Evolutionary conservation across 2,329 filamentous ascomycete species (phyloP).

Genomic region (Didymosphaeria variabile): DNA sequence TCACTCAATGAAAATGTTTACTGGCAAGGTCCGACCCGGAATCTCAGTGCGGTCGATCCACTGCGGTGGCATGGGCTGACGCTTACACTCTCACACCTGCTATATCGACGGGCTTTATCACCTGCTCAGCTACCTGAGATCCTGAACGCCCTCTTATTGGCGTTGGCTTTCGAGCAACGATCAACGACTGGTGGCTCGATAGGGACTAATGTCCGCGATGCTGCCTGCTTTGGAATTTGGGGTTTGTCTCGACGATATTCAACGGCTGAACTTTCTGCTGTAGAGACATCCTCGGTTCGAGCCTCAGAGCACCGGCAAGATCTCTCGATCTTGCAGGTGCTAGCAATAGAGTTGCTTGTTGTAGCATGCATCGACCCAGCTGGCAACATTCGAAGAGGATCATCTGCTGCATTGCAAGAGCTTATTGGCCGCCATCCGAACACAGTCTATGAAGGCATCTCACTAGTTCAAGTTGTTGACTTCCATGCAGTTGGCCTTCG

Average conservation of each 20-base stretch:
- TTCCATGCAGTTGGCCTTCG: conserved; percentile 93
- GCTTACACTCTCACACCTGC: conserved; percentile 83
- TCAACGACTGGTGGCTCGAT: conserved; percentile 84
- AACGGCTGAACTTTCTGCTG: conserved; percentile 75
- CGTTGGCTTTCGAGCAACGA: conserved; percentile 87
- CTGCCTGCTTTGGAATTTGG: conserved; percentile 97
- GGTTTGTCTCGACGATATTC: conserved; percentile 86
- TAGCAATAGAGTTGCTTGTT: conserved; percentile 83
- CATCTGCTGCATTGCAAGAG: conserved; percentile 93
- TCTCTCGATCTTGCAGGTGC: conserved; percentile 70
- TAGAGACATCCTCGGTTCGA: conserved; percentile 59
- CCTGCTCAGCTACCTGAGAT: conserved; percentile 75
- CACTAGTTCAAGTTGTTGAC: conserved; percentile 87
- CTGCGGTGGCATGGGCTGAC: conserved; percentile 93
- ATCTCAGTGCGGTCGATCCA: conserved; percentile 79
- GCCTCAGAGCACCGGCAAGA: conserved; percentile 54
- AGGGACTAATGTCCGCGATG: conserved; percentile 91
- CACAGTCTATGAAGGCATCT: conserved; percentile 80
- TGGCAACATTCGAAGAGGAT: conserved; percentile 91
- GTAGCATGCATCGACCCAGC: conserved; percentile 87
- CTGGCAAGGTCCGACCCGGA: conserved; percentile 61
- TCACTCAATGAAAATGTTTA: conserved; percentile 70
- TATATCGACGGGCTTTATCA: conserved; percentile 85
- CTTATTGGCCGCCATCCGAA: conserved; percentile 92
- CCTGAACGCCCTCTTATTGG: conserved; percentile 78